Evolutionary conservation across 1,284 basidiomycete genomes (phyloP).

Genomic region (Hymenochaete sp.): DNA sequence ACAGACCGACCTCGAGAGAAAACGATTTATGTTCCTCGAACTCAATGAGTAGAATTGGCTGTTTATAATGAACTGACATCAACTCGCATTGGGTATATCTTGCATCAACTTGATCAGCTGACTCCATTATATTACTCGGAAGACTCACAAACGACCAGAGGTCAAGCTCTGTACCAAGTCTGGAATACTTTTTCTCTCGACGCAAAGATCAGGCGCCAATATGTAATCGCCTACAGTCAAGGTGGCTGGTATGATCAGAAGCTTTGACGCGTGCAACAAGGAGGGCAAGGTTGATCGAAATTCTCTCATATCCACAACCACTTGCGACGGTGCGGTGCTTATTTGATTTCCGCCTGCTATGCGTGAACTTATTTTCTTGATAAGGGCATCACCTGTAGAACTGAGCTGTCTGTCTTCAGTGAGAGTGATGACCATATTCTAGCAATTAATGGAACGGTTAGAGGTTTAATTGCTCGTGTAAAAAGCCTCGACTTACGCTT

Average conservation of each 20-base stretch:
- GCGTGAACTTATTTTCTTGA: constrained; percentile 83
- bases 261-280: constrained; percentile 74
- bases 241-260: constrained; percentile 83
- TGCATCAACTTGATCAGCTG: not conserved
- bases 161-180: constrained; percentile 91
- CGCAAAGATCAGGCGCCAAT: constrained; percentile 89
- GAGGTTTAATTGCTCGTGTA: not conserved
- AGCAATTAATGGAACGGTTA: constrained; percentile 2
- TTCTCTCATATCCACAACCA: constrained; percentile 95
- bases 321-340: constrained; percentile 60
- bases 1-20: constrained; percentile 60
- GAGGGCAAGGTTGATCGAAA: constrained; percentile 92
- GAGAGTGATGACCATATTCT: constrained; percentile 90
- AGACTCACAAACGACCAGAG: constrained; percentile 80
- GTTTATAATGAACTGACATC: constrained; percentile 95
- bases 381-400: constrained; percentile 46
- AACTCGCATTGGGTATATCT: constrained; percentile 96
- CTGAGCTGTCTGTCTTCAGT: constrained; percentile 53
- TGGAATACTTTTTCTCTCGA: constrained; percentile 90
- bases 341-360: constrained; percentile 79
- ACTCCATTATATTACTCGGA: not conserved
- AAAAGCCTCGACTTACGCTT: constrained; percentile 47
- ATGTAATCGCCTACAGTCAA: constrained; percentile 96
- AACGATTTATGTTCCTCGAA: constrained; percentile 98
- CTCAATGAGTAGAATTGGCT: constrained; percentile 92